Evolutionary conservation across 306 rosid genomes (phyloP), one percentile per base, ranked within the genome.

Genomic region (Dalbergia cultrata): DNA sequence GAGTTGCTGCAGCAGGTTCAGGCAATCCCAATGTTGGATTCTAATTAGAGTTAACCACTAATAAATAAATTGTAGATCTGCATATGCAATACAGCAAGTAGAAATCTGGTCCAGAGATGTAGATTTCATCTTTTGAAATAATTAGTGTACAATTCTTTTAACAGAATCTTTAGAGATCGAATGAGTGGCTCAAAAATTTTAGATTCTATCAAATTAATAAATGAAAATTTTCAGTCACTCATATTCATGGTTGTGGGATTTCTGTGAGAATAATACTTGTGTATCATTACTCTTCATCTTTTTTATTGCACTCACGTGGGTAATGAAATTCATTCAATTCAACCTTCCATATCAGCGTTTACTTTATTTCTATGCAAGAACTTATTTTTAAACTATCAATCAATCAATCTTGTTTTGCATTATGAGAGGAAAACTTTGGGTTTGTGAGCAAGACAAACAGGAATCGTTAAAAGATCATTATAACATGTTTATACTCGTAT

Each of bases 1-100:
- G 99, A 86, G 98, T 95, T 75, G 91, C 87, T 57, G 97, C 99
- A 66, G 94, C 91, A 35, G 99, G 97, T 84, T 89, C 98, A 54
- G 98, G 98, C 82, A 93, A 95, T 70, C 99, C 98, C 68, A 92
- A 79, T 60, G 97, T 90, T 62, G 98, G 99, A 77, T 41, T 89
- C 9, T 87, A 63, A 81, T 44, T 53, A 52, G 31, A 60, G 26
- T 17, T 33, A 76, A 83, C 19, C 70, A 35, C 70, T 72, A 44
- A 50, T 11, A 57, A 78, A 49, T 65, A 79, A 73, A 5, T 58
- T 57, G 41, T 21, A 57, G 21, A 71, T 64, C 66, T 65, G 50
- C 65, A 57, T 56, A 11, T 31, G 34, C 50, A 39, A 65, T 18
- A 83, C 22, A 71, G 61, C 61, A 80, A 22, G 12, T 47, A 47